Base-by-base conservation (phyloP, 2,329 filamentous ascomycete genomes). In the Sphaceloma murrayae region DNA sequence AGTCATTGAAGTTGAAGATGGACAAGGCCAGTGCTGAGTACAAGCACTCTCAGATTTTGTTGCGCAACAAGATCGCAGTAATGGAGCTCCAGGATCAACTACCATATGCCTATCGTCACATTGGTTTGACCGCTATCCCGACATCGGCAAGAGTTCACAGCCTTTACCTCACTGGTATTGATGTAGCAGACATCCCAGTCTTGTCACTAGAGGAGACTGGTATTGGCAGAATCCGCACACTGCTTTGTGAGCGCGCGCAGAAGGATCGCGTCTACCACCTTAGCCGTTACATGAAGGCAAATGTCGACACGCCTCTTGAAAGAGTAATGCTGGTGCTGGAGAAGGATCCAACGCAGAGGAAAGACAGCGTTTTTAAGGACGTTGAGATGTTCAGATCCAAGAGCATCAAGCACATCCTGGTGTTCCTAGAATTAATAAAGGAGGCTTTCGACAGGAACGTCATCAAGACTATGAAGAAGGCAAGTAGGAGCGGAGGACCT, bases 201-300 rank as follows among this genome's bases (percentile, higher is more conserved):
- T n/a, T n/a, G n/a, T n/a, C n/a, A n/a, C n/a, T n/a, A 26, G 24
- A 29, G 36, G 30, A 18, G 36, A 40, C 9, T n/a, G 36, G 36
- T 2, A 13, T 40, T 30, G 36, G 11, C 2, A 10, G 9, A 3
- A 40, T 40, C 10, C 22, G 36, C 13, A 8, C 6, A 4, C 16
- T 30, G 10, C 27, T 40, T 2, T 30, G 11, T 8, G n/a, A 5
- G 4, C 22, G 22, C 2, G 22, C 36, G 2, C 36, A 40, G 24
- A 11, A 30, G n/a, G 36, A 16, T 9, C 7, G n/a, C 5, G 6
- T 40, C 11, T 4, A 40, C 22, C 19, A 17, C 9, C 36, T 40
- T n/a, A 2, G 13, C n/a, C 13, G 30, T 2, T 17, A 40, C 11
- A 16, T 40, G 2, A 9, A 7, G 13, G 8, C 9, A 11, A 3